Percentiles rank a stretch among this genome's conserved stretches.
Evolutionary conservation across 2,329 filamentous ascomycete genomes (phyloP).

Genomic region (Arthrinium puccinioides): DNA sequence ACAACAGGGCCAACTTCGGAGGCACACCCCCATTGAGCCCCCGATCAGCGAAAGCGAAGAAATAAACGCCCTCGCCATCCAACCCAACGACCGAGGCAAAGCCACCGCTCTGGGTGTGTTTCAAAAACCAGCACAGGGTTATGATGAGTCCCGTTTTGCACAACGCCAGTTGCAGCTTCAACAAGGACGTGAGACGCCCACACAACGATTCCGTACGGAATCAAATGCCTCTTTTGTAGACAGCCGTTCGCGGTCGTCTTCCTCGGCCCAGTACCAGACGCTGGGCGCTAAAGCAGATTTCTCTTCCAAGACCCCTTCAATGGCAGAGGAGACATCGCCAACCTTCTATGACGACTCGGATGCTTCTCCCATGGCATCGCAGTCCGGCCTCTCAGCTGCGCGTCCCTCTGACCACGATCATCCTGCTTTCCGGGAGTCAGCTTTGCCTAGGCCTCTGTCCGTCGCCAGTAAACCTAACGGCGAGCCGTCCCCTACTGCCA

Average conservation of each 20-base stretch:
- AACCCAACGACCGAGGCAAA: constrained; percentile 60
- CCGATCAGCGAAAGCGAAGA: constrained; percentile 69
- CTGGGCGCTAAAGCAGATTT: no score
- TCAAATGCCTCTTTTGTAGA: constrained; percentile 33
- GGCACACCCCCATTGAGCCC: constrained; percentile 53
- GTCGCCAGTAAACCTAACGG: constrained; percentile 20
- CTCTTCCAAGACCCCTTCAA: constrained; percentile 19
- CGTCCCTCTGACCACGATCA: constrained; percentile 47
- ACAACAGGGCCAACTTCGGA: constrained; percentile 29
- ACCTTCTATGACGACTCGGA: constrained; percentile 39
- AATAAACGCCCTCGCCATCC: constrained; percentile 54
- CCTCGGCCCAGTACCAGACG: constrained; percentile 27
- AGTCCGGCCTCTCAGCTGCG: constrained; percentile 18
- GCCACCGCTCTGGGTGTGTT: constrained; percentile 26
- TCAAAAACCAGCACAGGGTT: constrained; percentile 66
- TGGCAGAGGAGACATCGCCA: constrained; percentile 25
- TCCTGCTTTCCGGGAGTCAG: constrained; percentile 43
- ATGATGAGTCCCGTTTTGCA: constrained; percentile 79
- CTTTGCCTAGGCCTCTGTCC: constrained; percentile 35
- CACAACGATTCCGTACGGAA: constrained; percentile 35
- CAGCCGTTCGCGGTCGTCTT: constrained; percentile 39
- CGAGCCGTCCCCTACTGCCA: constrained; percentile 19
- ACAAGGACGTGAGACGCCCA: constrained; percentile 60
- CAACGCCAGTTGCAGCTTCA: constrained; percentile 78
- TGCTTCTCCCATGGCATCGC: constrained; percentile 15